Base-by-base conservation (phyloP, 441 rosid genomes). In the Pelargonium citronellum region DNA sequence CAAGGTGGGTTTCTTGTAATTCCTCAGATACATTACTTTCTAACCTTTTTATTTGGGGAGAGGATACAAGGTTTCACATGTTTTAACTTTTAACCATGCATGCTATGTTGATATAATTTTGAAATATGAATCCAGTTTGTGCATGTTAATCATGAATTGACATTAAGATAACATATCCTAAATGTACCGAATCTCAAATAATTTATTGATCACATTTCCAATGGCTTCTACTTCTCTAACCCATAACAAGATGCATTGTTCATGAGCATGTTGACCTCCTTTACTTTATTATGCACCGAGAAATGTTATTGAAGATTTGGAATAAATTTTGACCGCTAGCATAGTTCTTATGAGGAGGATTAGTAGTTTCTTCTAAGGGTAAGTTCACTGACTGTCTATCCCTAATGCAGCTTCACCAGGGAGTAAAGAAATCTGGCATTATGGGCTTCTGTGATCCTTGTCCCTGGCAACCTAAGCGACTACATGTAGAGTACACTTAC, bases 371-470 rank as follows among this genome's bases (percentile, higher is more conserved):
- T 3, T 16, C 2, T 16, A 17, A 8, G 30, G 24, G 27, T 7
- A 57, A 19, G 1, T 57, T 5, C 8, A 57, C 11, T 4, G 63
- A 19, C 67, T 73, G 37, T 67, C 43, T 16, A 65, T 55, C 60
- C 60, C 47, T 69, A 34, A 16, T 69, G 79, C 86, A 91, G 92
- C 95, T 95, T 83, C 98, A 92, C 39, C 87, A 86, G 57, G 97
- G 99, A 66, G 87, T 95, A 72, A 92, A 87, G 81, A 95, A 95
- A 77, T 91, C 92, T 0, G 98, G 97, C 73, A 91, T 95, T 15
- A 92, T 95, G 98, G 99, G 99, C 3, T 95, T 92, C 76, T 92
- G 90, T n/a, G 94, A 95, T 85, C 96, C 99, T 10, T 92, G 96
- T 73, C 99, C 98, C 0, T 94, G 89, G 44, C 90, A 86, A 68